A percentile compares a stretch with the other conserved stretches of the same genome.
These are phyloP conservation scores for Diversispora eburnea DNA, from an alignment of 192 early-diverging fungal species.

Conservation along the genomic window DNA sequence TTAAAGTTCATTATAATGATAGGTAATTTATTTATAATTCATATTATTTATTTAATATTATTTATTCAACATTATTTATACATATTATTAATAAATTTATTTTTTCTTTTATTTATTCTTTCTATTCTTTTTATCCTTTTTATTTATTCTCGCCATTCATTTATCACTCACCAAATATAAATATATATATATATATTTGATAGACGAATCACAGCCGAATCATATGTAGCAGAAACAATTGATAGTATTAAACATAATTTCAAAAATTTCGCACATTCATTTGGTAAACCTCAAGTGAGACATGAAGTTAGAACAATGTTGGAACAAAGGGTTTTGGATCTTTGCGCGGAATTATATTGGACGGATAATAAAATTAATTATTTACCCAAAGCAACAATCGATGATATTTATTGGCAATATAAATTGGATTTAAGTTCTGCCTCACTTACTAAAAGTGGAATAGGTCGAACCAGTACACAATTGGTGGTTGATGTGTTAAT, in stretches of 20 bases:
- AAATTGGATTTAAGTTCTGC: slow-evolving; percentile 81
- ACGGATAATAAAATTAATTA: slow-evolving; percentile 67
- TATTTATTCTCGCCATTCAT: no score
- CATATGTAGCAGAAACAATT: slow-evolving; percentile 92
- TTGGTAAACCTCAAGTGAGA: slow-evolving; percentile 92
- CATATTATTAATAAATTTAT: no score
- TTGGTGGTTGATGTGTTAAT: slow-evolving; percentile 86
- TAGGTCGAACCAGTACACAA: slow-evolving; percentile 89
- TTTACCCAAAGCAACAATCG: slow-evolving; percentile 58
- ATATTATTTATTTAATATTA: no score
- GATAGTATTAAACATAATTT: slow-evolving; percentile 92
- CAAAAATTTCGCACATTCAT: slow-evolving; percentile 87
- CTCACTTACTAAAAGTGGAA: slow-evolving; percentile 88
- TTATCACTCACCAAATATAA: no score
- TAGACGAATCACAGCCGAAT: slow-evolving; percentile 79
- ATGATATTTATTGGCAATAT: slow-evolving; percentile 78
- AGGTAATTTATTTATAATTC: slow-evolving; percentile 45
- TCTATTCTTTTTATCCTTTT: no score
- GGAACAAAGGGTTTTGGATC: slow-evolving; percentile 84
- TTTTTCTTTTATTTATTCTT: no score
- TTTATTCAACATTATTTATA: no score
- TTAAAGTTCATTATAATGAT: slow-evolving; percentile 99
- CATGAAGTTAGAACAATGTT: slow-evolving; percentile 89
- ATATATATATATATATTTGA: no score
- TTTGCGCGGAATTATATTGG: slow-evolving; percentile 92